phyloP scores from a whole-genome alignment of 2,329 filamentous ascomycete species.

The Trichocomaceae sp. region DNA sequence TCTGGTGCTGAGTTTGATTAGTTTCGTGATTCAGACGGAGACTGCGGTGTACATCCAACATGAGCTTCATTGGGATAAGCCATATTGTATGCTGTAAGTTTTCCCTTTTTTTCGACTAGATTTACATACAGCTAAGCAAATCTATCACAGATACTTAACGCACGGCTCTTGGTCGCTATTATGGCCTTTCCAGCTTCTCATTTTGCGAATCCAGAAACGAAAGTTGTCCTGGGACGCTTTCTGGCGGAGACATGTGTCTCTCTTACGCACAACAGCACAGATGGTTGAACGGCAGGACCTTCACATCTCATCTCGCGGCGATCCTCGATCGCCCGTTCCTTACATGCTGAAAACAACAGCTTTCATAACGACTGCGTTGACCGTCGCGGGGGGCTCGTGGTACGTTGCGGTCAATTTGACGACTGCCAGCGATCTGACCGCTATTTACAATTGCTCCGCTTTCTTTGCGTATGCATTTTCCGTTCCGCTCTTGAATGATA shows the following conservation, averaged over 20 bases:
- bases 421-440: slow-evolving; percentile 85
- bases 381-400: slow-evolving; percentile 87
- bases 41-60: slow-evolving; percentile 92
- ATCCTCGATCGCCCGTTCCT: slow-evolving; percentile 47
- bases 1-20: slow-evolving; percentile 71
- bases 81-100: slow-evolving; percentile 93
- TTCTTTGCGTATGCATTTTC: slow-evolving; percentile 99
- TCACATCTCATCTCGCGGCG: slow-evolving; percentile 47
- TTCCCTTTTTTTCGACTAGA: neutral
- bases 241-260: slow-evolving; percentile 65
- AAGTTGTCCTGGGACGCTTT: slow-evolving; percentile 75
- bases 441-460: slow-evolving; percentile 98
- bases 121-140: neutral
- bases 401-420: slow-evolving; percentile 93
- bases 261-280: slow-evolving; percentile 61
- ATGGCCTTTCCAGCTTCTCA: slow-evolving; percentile 76
- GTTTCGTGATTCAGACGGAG: slow-evolving; percentile 92
- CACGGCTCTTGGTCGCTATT: slow-evolving; percentile 89
- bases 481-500: slow-evolving; percentile 81
- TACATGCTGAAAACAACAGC: slow-evolving; percentile 77
- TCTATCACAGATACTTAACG: slow-evolving; percentile 61
- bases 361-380: slow-evolving; percentile 77
- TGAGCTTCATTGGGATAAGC: slow-evolving; percentile 88
- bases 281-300: slow-evolving; percentile 81
- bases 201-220: slow-evolving; percentile 73